phyloP scores from a whole-genome alignment of 2,329 filamentous ascomycete species.

The Penicillium griseofulvum region DNA sequence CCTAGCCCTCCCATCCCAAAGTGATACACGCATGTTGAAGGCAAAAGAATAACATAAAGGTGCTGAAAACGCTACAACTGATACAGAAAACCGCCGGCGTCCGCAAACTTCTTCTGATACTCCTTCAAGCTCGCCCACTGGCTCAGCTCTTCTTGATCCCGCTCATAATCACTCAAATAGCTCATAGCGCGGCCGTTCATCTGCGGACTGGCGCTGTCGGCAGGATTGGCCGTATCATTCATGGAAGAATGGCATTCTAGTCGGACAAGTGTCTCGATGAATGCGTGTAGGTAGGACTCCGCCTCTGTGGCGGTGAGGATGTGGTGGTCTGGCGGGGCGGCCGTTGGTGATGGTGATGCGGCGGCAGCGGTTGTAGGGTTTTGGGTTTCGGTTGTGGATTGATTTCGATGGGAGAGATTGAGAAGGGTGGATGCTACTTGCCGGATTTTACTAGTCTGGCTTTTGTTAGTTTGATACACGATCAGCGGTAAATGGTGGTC shows the following conservation, averaged over 20 bases:
- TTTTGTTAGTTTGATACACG: constrained; percentile 1
- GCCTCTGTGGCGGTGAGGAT: constrained; percentile 50
- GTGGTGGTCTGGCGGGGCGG: constrained; percentile 23
- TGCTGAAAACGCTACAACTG: constrained; percentile 23
- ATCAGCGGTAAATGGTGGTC: neutral
- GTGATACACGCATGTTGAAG: neutral
- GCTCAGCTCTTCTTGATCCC: constrained; percentile 72
- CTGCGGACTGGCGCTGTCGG: constrained; percentile 45
- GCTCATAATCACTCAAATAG: constrained; percentile 48
- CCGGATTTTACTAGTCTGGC: constrained; percentile 74
- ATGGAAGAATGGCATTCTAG: constrained; percentile 60
- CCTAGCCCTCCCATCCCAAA: neutral
- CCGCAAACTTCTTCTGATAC: constrained; percentile 70
- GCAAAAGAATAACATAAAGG: neutral
- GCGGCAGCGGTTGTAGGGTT: constrained; percentile 18
- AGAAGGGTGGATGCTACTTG: constrained; percentile 79
- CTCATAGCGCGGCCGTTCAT: constrained; percentile 34
- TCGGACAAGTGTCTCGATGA: constrained; percentile 71
- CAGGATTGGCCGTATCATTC: constrained; percentile 29
- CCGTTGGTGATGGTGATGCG: constrained; percentile 69
- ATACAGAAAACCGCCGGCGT: constrained; percentile 54
- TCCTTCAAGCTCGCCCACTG: constrained; percentile 78
- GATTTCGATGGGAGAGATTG: constrained; percentile 57
- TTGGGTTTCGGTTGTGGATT: constrained; percentile 8
- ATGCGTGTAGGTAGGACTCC: constrained; percentile 68